Conservation (phyloP, 1,284 basidiomycete species). For the Trichosporon sp. region DNA sequence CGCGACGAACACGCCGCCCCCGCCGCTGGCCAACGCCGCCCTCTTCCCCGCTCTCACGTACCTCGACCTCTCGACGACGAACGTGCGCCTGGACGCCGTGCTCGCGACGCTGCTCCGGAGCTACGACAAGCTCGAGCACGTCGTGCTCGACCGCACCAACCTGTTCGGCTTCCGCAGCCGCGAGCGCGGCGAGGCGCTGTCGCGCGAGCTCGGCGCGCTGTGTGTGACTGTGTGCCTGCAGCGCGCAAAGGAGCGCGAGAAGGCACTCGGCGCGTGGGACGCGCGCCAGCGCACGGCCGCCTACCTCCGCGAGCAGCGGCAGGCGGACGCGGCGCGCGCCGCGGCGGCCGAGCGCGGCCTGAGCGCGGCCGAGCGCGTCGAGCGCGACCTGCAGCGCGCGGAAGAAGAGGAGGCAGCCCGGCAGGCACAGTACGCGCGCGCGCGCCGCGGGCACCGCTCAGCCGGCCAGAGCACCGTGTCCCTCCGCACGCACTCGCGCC, state of each 20-base stretch:
- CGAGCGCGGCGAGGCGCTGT: constrained; percentile 42
- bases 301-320: constrained; percentile 2
- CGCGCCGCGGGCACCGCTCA: constrained; percentile 44
- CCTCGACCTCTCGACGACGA: constrained; percentile 51
- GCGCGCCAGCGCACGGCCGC: constrained; percentile 35
- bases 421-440: constrained; percentile 29
- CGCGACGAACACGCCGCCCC: constrained; percentile 1
- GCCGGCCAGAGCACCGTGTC: constrained; percentile 45
- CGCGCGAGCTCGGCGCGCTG: constrained; percentile 41
- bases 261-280: constrained; percentile 44
- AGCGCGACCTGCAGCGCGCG: constrained; percentile 9
- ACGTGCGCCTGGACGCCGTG: constrained; percentile 46
- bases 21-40: background rate
- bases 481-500: constrained; percentile 39
- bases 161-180: constrained; percentile 48
- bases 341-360: constrained; percentile 7
- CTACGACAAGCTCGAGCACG: constrained; percentile 42
- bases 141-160: constrained; percentile 50
- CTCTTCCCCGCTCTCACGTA: constrained; percentile 44
- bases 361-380: background rate
- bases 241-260: constrained; percentile 45
- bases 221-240: constrained; percentile 41
- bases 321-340: constrained; percentile 2
- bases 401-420: constrained; percentile 23
- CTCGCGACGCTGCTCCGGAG: constrained; percentile 37